Evolutionary conservation across 2,329 filamentous ascomycete species (phyloP), one percentile per base, ranked within the genome.

Genomic region (Penicillium corylophilum): DNA sequence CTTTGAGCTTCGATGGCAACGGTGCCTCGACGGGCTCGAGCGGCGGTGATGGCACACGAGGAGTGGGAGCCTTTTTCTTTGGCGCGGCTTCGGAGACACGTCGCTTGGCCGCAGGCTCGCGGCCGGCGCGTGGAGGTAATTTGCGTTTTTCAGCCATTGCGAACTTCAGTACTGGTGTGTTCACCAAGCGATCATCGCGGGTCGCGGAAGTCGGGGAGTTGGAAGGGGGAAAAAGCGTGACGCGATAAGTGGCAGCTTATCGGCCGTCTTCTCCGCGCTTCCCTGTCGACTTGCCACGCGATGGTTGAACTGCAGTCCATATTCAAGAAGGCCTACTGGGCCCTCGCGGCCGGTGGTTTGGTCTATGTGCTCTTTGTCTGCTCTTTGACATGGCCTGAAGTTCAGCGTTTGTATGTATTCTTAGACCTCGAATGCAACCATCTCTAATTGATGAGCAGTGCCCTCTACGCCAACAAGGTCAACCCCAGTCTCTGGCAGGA

Each of bases 391-490:
- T 84, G 82, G 63, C 85, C 89, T 2, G 82, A 79, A 61, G 76
- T 95, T 46, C 93, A 97, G 69, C 80, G 88, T 74, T 85, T 92
- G 91, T 95, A 79, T 74, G 85, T 71, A 28, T 43, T 15, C 16
- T 12, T 18, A n/a, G 22, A 8, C 12, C 22, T 24, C 15, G 10
- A 18, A 23, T 18, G 29, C 7, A 18, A 15, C 38, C 44, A n/a
- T 33, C 12, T 9, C 36, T 35, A 39, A 47, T 12, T 5, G 13
- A 8, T 39, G n/a, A 33, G 44, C 61, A 95, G 91, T 66, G 86
- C 88, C 22, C 71, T 96, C 5, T 99, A 97, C 69, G 85, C 87
- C 24, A 87, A 97, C 72, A 88, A 87, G 55, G 70, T 96, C 60
- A 86, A 90, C 57, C 87, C 86, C 2, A 78, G 82, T 3, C 83